A percentile compares a stretch with the other conserved stretches of the same genome.
phyloP scores from a whole-genome alignment of 164 flowering plant species.

The Paratinospora sagittata region DNA sequence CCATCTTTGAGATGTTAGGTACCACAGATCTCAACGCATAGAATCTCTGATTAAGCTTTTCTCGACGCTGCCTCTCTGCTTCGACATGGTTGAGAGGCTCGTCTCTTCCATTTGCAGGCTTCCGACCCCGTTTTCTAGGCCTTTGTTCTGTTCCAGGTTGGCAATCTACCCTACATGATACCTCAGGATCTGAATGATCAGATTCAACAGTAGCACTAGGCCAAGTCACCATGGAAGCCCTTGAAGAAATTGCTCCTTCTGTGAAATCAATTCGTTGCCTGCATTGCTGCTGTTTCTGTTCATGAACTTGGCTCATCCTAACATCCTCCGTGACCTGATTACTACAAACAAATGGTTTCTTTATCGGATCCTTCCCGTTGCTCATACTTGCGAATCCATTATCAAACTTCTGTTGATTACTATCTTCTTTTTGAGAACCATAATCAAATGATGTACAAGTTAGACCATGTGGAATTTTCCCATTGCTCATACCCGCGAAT shows the following conservation, averaged over 20 bases:
- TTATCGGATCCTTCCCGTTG: constrained; percentile 7
- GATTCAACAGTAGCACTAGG: constrained; percentile 17
- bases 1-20: constrained; percentile 5
- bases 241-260: constrained; percentile 43
- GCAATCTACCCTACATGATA: constrained; percentile 60
- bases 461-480: too few species aligned
- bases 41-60: constrained; percentile 6
- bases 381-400: constrained; percentile 17
- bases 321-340: constrained; percentile 44
- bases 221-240: constrained; percentile 33
- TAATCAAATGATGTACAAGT: too few species aligned
- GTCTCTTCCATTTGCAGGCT: constrained; percentile 1
- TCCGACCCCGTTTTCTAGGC: constrained; percentile 3
- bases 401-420: constrained; percentile 27
- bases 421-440: too few species aligned
- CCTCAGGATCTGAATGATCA: constrained; percentile 3
- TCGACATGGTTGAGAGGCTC: constrained; percentile 7
- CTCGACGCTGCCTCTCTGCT: constrained; percentile 2
- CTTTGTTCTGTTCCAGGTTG: neutral
- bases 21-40: neutral
- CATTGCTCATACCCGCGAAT: too few species aligned
- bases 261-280: constrained; percentile 79
- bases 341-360: constrained; percentile 10
- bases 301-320: constrained; percentile 33
- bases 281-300: constrained; percentile 48